A percentile compares a stretch with the other conserved stretches of the same genome.
These are phyloP conservation scores for Globisporangium irregulare DNA, from an alignment of 352 stramenopile species.

Conservation along the genomic window DNA sequence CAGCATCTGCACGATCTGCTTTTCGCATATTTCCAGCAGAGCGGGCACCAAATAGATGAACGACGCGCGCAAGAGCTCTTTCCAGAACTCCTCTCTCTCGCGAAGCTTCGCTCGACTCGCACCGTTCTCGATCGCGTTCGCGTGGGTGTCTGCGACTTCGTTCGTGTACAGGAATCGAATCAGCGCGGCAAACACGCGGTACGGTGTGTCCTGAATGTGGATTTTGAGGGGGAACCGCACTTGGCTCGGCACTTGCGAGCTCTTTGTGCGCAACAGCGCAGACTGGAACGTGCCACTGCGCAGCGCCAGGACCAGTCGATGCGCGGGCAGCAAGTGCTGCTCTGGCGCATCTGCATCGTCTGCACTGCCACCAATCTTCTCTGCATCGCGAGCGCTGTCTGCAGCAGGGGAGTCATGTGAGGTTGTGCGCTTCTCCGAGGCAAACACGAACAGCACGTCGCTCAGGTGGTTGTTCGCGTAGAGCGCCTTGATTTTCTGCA, in stretches of 20 bases:
- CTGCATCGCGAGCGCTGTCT: neutral
- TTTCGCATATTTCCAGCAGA: constrained; percentile 61
- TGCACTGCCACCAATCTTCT: neutral
- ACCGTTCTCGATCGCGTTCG: neutral
- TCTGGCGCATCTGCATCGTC: constrained; percentile 4
- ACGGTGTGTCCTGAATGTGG: constrained; percentile 77
- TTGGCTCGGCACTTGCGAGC: constrained; percentile 59
- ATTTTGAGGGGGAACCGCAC: constrained; percentile 82
- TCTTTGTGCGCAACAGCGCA: constrained; percentile 63
- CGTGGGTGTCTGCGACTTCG: constrained; percentile 26
- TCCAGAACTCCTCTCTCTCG: constrained; percentile 55
- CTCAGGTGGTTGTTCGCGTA: constrained; percentile 75
- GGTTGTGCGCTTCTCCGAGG: constrained; percentile 26
- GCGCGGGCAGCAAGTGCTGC: constrained; percentile 63
- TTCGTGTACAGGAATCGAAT: constrained; percentile 81
- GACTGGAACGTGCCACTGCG: constrained; percentile 70
- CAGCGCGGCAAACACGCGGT: constrained; percentile 63
- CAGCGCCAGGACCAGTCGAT: constrained; percentile 70
- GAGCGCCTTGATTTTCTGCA: constrained; percentile 52
- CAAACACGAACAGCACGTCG: constrained; percentile 79
- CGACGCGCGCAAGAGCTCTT: constrained; percentile 58
- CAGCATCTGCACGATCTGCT: constrained; percentile 34
- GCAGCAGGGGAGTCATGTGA: neutral
- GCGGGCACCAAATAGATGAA: constrained; percentile 74
- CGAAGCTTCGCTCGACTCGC: neutral